Evolutionary conservation across 345 rosid species (phyloP).

Genomic region (Arabis alpina): DNA sequence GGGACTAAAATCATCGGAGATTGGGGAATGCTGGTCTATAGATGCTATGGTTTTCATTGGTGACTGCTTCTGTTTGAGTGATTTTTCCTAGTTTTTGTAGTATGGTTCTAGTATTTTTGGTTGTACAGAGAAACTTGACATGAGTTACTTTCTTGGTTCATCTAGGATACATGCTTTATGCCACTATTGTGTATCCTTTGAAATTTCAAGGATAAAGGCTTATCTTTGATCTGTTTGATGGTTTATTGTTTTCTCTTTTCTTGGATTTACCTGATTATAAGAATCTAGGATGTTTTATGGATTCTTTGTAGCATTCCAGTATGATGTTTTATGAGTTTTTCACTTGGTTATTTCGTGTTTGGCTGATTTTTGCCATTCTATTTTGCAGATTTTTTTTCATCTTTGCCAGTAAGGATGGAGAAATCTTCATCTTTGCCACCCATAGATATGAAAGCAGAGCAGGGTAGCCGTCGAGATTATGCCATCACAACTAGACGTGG

Average conservation of each 20-base stretch:
- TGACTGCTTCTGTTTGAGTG: neutral
- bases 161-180: constrained; percentile 10
- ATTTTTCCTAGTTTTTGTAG: neutral
- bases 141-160: too few relatives aligned
- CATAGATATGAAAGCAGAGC: constrained; percentile 41
- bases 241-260: neutral
- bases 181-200: neutral
- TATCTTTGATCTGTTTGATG: constrained; percentile 5
- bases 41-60: neutral
- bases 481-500: constrained; percentile 57
- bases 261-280: neutral
- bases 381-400: constrained; percentile 9
- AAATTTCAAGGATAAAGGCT: neutral
- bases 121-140: too few relatives aligned
- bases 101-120: neutral
- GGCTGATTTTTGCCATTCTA: constrained; percentile 18
- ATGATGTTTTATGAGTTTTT: neutral
- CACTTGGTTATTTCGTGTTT: constrained; percentile 12
- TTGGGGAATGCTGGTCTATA: neutral
- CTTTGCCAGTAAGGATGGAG: constrained; percentile 51
- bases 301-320: neutral
- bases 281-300: constrained; percentile 1
- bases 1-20: neutral
- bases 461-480: constrained; percentile 45
- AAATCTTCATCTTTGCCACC: constrained; percentile 38